A percentile compares a stretch with the other conserved stretches of the same genome.
Conservation (phyloP, 768 basidiomycete species). For the Kwoniella bestiolae region DNA sequence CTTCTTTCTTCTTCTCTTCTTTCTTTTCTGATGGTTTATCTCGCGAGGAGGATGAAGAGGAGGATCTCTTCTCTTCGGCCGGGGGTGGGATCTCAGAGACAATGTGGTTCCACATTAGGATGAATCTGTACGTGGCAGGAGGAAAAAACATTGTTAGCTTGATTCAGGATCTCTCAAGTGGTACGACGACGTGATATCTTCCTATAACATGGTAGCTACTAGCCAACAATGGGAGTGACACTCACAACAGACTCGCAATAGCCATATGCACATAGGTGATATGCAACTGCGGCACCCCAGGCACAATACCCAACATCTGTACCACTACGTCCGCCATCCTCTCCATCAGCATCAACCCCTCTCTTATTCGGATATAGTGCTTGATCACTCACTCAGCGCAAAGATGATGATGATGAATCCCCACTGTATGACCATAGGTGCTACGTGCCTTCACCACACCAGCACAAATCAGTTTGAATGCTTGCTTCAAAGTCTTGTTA, state of each 20-base stretch:
- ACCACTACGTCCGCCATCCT: constrained; percentile 3
- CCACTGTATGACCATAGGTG: constrained; percentile 41
- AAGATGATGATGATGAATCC: constrained; percentile 46
- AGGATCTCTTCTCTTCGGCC: constrained; percentile 20
- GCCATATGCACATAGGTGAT: constrained; percentile 53
- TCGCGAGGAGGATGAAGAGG: constrained; percentile 30
- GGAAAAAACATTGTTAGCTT: constrained; percentile 7
- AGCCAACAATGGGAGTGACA: no score
- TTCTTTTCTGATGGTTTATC: constrained; percentile 31
- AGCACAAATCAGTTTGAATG: neutral
- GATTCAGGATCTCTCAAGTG: no score
- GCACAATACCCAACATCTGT: constrained; percentile 43
- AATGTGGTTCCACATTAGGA: constrained; percentile 49
- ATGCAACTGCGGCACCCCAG: constrained; percentile 44
- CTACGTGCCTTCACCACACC: constrained; percentile 30
- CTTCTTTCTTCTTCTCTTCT: constrained; percentile 30
- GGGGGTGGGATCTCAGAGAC: constrained; percentile 27
- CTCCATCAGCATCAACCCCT: neutral
- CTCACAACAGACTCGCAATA: constrained; percentile 44
- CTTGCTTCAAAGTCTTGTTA: neutral
- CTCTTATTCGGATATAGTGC: neutral
- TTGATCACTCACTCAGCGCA: constrained; percentile 35
- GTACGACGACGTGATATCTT: no score
- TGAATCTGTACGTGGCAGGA: constrained; percentile 12
- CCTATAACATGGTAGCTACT: no score